Conservation (phyloP, 495 filamentous ascomycete genomes). For the Aspergillus baeticus region DNA sequence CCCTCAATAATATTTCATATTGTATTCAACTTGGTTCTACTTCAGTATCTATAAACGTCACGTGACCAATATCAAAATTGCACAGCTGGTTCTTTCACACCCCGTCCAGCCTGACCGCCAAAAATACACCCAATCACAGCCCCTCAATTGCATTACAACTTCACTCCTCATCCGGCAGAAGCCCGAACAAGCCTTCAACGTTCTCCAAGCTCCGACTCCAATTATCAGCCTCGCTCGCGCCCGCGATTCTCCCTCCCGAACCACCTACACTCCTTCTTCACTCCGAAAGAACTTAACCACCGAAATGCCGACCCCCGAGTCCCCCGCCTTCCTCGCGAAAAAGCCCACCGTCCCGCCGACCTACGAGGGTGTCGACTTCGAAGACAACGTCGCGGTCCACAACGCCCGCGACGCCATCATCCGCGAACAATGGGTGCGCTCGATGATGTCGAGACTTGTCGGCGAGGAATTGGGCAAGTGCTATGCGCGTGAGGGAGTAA, state of each 20-base stretch:
- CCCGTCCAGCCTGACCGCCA: slow-evolving; percentile 10
- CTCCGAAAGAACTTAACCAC: neutral
- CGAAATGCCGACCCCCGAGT: slow-evolving; percentile 83
- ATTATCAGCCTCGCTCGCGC: too few relatives aligned
- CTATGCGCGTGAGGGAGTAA: slow-evolving; percentile 90
- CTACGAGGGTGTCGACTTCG: slow-evolving; percentile 96
- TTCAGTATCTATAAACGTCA: neutral
- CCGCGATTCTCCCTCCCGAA: neutral
- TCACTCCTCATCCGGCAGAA: slow-evolving; percentile 5
- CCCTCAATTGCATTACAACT: slow-evolving; percentile 19
- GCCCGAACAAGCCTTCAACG: slow-evolving; percentile 6
- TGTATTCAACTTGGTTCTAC: too few relatives aligned
- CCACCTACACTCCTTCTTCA: neutral
- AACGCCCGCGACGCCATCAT: slow-evolving; percentile 92
- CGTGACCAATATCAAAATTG: slow-evolving; percentile 8
- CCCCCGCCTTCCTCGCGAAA: slow-evolving; percentile 84
- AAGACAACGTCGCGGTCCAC: slow-evolving; percentile 86
- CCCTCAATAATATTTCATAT: too few relatives aligned
- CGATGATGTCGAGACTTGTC: slow-evolving; percentile 95
- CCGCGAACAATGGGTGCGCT: slow-evolving; percentile 94
- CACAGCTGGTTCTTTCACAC: neutral
- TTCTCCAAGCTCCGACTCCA: neutral
- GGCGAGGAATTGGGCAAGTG: slow-evolving; percentile 95
- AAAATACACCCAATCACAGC: slow-evolving; percentile 19
- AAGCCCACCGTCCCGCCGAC: slow-evolving; percentile 93